These are phyloP conservation scores for Moringa oleifera DNA, from an alignment of 345 rosid species.

Conservation along the genomic window DNA sequence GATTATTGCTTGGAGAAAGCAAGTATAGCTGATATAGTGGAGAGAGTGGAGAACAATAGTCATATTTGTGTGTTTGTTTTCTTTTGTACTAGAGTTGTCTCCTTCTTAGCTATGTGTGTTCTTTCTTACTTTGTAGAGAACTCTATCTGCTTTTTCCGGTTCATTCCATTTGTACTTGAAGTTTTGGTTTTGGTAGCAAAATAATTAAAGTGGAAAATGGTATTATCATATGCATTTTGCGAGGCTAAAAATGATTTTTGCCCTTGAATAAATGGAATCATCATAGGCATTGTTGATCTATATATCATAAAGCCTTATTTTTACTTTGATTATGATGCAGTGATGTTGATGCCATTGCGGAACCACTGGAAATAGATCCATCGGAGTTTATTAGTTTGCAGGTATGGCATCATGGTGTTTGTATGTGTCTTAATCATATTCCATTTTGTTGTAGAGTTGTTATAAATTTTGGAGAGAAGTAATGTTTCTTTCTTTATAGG, in stretches of 20 bases:
- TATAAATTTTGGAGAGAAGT: slow-evolving; percentile 11
- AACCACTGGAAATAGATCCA: slow-evolving; percentile 36
- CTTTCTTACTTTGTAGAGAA: too few species aligned
- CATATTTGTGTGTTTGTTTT: not conserved
- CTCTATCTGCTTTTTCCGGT: too few species aligned
- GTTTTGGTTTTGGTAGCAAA: too few species aligned
- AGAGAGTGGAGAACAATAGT: not conserved
- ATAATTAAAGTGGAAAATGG: not conserved
- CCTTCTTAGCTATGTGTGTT: too few species aligned
- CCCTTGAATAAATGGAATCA: not conserved
- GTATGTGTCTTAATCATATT: slow-evolving; percentile 10
- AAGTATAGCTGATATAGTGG: not conserved
- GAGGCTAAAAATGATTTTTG: too few species aligned
- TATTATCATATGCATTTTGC: not conserved
- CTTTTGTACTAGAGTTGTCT: too few species aligned
- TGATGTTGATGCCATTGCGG: slow-evolving; percentile 42
- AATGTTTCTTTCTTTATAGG: slow-evolving; percentile 34
- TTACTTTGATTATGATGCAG: slow-evolving; percentile 38
- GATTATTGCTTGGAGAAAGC: not conserved
- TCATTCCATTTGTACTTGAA: too few species aligned
- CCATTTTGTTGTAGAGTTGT: not conserved
- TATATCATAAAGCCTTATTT: not conserved
- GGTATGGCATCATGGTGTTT: slow-evolving; percentile 39
- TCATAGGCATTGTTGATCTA: not conserved
- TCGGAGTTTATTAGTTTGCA: slow-evolving; percentile 26